These are phyloP conservation scores for Linum lewisii DNA, from an alignment of 345 rosid species.

Conservation along the genomic window DNA sequence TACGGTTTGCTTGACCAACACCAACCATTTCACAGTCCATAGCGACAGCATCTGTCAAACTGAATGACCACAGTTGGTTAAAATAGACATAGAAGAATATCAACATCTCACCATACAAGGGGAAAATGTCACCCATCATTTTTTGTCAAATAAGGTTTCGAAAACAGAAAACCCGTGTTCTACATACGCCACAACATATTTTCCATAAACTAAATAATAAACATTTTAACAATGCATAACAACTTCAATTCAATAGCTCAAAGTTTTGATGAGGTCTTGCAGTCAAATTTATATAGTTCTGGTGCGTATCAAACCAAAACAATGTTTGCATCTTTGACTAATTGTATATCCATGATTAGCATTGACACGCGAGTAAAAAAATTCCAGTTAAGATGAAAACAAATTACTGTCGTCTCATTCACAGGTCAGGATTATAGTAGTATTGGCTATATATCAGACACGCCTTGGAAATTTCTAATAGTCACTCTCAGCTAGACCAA, in stretches of 20 bases:
- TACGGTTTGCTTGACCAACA: constrained; percentile 71
- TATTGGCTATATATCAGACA: not conserved
- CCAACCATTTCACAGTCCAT: constrained; percentile 99
- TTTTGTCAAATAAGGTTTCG: not conserved
- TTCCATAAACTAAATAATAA: not conserved
- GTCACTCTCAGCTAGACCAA: not conserved
- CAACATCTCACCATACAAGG: not conserved
- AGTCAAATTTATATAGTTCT: not conserved
- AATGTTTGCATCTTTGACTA: not conserved
- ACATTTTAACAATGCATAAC: not conserved
- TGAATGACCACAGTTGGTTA: constrained; percentile 24
- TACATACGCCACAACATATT: too few species aligned
- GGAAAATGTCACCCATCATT: too few species aligned
- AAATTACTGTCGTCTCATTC: not conserved
- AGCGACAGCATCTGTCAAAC: constrained; percentile 75
- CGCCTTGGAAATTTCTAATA: not conserved
- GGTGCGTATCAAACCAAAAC: not conserved
- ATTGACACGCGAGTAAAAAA: too few species aligned
- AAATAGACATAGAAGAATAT: constrained; percentile 4
- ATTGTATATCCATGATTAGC: not conserved
- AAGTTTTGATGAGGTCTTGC: not conserved
- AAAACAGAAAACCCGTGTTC: too few species aligned
- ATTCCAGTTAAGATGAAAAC: not conserved
- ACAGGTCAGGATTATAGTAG: not conserved
- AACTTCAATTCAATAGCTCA: not conserved